phyloP scores from a whole-genome alignment of 106 monocot species.

The Acanthochlamys bracteata region DNA sequence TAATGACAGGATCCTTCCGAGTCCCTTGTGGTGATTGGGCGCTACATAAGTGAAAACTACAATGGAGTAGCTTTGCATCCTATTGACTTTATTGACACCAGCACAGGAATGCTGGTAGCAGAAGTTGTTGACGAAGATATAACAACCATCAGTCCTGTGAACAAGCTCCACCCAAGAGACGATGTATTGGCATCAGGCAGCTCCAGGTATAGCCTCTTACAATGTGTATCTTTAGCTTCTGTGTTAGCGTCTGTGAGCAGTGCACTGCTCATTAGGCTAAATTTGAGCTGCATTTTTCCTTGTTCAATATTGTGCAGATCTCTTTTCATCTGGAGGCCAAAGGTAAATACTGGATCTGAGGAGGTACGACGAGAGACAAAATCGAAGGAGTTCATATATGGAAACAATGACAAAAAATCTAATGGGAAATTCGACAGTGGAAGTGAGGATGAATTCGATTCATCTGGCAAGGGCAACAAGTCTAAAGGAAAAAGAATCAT shows the following conservation, averaged over 20 bases:
- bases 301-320: constrained; percentile 49
- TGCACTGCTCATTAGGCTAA: too few species aligned
- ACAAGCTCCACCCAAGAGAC: constrained; percentile 84
- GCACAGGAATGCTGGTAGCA: constrained; percentile 64
- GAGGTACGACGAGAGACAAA: constrained; percentile 16
- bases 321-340: constrained; percentile 60
- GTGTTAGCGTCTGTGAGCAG: neutral
- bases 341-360: constrained; percentile 1
- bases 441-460: constrained; percentile 36
- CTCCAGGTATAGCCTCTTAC: constrained; percentile 46
- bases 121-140: constrained; percentile 78
- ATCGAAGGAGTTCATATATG: constrained; percentile 31
- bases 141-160: constrained; percentile 88
- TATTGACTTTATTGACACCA: constrained; percentile 86
- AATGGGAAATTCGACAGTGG: constrained; percentile 25
- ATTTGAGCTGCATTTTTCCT: too few species aligned
- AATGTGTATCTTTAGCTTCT: neutral
- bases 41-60: constrained; percentile 94
- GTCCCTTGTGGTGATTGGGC: constrained; percentile 78
- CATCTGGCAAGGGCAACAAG: constrained; percentile 23
- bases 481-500: constrained; percentile 25
- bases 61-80: constrained; percentile 87
- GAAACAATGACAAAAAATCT: constrained; percentile 32
- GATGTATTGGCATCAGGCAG: constrained; percentile 85
- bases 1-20: constrained; percentile 81